Evolutionary conservation across 345 rosid genomes (phyloP).

Genomic region (Eucalyptus marginata): DNA sequence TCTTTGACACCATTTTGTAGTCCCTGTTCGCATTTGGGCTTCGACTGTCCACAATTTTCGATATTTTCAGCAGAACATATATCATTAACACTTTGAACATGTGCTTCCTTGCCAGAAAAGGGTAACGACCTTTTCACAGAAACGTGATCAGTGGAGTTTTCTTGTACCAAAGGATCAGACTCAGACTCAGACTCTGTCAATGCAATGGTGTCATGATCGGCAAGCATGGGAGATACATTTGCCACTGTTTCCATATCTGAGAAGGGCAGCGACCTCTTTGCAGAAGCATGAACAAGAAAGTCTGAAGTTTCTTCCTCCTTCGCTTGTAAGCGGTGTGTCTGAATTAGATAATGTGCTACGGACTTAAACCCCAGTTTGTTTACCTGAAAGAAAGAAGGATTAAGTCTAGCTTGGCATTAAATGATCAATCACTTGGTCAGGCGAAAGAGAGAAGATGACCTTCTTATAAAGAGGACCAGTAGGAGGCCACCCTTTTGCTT

Average conservation of each 20-base stretch:
- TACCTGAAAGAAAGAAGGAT: conserved; percentile 29
- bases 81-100: background rate
- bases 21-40: background rate
- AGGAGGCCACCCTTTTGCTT: conserved; percentile 73
- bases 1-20: background rate
- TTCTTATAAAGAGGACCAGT: conserved; percentile 62
- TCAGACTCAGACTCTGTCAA: conserved; percentile 3
- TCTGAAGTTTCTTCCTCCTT: conserved; percentile 13
- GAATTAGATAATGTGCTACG: conserved; percentile 88
- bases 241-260: conserved; percentile 10
- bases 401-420: background rate
- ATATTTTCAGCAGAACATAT: background rate
- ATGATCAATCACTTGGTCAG: background rate
- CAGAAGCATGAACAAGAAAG: conserved; percentile 27
- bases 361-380: conserved; percentile 69
- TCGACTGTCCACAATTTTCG: background rate
- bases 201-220: background rate
- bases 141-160: background rate
- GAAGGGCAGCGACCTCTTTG: conserved; percentile 52
- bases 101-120: background rate
- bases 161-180: background rate
- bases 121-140: background rate
- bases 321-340: conserved; percentile 23
- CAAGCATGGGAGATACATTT: background rate
- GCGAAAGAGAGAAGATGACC: conserved; percentile 14